phyloP scores from a whole-genome alignment of 306 rosid species.

The Dalbergia oliveri region DNA sequence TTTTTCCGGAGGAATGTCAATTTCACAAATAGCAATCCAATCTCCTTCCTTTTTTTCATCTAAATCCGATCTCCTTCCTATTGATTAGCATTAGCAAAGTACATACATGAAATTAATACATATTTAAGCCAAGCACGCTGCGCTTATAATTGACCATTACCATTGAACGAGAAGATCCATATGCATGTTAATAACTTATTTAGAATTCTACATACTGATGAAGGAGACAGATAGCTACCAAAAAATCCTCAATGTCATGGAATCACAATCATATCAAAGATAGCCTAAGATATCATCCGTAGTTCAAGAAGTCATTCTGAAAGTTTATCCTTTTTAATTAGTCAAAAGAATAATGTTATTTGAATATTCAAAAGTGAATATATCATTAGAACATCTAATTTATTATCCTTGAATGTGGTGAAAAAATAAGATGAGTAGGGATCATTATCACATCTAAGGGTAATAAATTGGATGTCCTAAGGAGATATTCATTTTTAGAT shows the following conservation, averaged over 20 bases:
- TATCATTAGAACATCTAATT: too few relatives aligned
- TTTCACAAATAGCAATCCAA: background rate
- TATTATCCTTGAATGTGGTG: too few relatives aligned
- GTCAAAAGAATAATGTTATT: background rate
- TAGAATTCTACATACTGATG: background rate
- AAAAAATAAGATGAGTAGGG: too few relatives aligned
- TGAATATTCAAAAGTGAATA: too few relatives aligned
- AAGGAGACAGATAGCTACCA: background rate
- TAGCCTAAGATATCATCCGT: background rate
- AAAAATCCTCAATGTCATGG: too few relatives aligned
- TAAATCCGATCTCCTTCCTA: background rate
- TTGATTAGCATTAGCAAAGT: background rate
- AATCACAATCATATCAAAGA: slow-evolving; percentile 2
- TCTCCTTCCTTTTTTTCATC: too few relatives aligned
- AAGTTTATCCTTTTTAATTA: background rate
- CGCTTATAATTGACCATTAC: slow-evolving; percentile 8
- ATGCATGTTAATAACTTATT: background rate
- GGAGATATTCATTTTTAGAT: too few relatives aligned
- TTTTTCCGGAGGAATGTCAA: too few relatives aligned
- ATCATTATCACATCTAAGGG: too few relatives aligned
- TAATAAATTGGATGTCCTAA: too few relatives aligned
- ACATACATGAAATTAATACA: background rate
- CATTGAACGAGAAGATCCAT: background rate
- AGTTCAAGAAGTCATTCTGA: background rate
- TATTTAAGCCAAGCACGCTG: background rate